Evolutionary conservation across 2,329 filamentous ascomycete species (phyloP), one percentile per base, ranked within the genome.

Genomic region (Bimuria novae-zelandiae): DNA sequence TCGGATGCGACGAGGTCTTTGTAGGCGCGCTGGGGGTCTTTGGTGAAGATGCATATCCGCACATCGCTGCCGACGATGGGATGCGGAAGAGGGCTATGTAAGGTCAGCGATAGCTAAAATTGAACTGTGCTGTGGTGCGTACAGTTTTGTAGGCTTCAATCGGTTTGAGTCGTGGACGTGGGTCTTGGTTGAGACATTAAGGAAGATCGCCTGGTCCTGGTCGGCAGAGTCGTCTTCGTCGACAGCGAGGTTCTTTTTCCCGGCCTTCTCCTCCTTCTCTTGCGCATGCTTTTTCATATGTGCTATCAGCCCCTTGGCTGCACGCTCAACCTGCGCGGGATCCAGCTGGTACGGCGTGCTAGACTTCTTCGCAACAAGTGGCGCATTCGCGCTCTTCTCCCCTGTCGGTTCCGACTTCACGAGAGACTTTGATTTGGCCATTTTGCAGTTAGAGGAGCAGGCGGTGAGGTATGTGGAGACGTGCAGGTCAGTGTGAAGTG

Each of bases 31-130:
- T 96, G 92, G 1, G 86, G 86, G 62, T 88, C 85, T 63, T 91
- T 90, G 51, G 88, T 90, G 74, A 96, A 95, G 55, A 97, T 80
- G 77, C 92, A 97, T 75, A 97, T 81, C 64, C 86, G 88, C 52
- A 86, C 78, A 51, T 82, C 83, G 51, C 83, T 77, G 60, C 86
- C 82, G 59, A 82, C 87, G 57, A 96, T 82, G 8, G 89, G 81
- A 75, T 95, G 87, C 42, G 91, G 90, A 48, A 96, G 80, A 61
- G 80, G 65, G 67, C 73, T 77, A 44, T 35, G n/a, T 21, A 5
- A 2, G 14, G 39, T 59, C 33, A 53, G 36, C 39, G 48, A 21
- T 36, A 19, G 37, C 11, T 10, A 8, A 23, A 12, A 22, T 32
- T 11, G 19, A 25, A 33, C 30, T 29, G 6, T 21, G 17, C 45